Evolutionary conservation across 2,329 filamentous ascomycete species (phyloP).

Genomic region (Neopestalotiopsis sp.): DNA sequence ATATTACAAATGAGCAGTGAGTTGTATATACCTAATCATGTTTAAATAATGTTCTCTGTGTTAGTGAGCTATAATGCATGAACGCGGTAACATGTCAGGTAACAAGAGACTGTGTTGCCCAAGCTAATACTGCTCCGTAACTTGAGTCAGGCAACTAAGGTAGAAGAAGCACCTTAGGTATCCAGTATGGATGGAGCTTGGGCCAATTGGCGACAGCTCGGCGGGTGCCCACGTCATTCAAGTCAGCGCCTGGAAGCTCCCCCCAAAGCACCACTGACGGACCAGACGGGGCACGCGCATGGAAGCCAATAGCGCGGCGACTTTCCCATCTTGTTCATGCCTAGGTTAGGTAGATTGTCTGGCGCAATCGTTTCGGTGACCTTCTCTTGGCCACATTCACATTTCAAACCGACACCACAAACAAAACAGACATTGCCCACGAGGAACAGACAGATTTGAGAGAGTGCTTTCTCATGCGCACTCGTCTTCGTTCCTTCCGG

Average conservation of each 20-base stretch:
- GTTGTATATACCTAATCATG: background rate
- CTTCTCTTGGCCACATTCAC: background rate
- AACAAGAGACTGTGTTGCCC: background rate
- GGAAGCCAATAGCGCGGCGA: background rate
- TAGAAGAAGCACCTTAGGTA: background rate
- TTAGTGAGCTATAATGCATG: too few species aligned
- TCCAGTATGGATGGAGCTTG: background rate
- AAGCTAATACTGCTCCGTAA: background rate
- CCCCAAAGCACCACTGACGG: background rate
- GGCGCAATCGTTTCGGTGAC: background rate
- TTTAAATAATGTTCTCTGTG: background rate
- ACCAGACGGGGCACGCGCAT: background rate
- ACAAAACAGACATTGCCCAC: background rate
- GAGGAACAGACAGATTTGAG: background rate
- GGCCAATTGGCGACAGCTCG: background rate
- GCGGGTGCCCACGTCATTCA: conserved; percentile 17
- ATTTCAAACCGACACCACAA: background rate
- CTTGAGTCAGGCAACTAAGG: too few species aligned
- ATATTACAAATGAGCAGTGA: background rate
- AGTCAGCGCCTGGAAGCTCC: conserved; percentile 18
- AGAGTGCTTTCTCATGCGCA: background rate
- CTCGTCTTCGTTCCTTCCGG: background rate
- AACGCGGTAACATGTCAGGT: too few species aligned
- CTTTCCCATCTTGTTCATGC: conserved; percentile 7
- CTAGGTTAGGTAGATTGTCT: background rate